Percentiles rank a stretch among this genome's conserved stretches.
phyloP scores from a whole-genome alignment of 139 green algal genomes.

The Raphidocelis subcapitata region DNA sequence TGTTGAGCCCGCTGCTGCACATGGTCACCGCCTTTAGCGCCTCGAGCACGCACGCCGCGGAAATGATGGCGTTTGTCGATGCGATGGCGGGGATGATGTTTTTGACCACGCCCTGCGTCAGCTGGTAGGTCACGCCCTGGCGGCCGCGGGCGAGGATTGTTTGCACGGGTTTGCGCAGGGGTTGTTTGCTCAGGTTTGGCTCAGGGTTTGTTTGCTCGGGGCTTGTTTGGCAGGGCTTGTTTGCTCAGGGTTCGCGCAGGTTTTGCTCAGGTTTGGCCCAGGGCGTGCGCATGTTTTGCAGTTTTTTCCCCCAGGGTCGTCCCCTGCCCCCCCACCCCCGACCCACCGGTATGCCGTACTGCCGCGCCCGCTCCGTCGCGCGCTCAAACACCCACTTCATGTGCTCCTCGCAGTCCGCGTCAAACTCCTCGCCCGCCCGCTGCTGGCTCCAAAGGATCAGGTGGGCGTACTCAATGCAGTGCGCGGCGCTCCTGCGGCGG shows the following conservation, averaged over 20 bases:
- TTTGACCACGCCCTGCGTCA: constrained; percentile 96
- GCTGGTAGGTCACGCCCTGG: constrained; percentile 83
- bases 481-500: constrained; percentile 81
- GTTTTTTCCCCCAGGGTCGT: too few species aligned
- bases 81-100: constrained; percentile 99
- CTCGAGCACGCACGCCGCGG: constrained; percentile 90
- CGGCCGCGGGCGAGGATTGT: too few species aligned
- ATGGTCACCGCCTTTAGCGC: constrained; percentile 95
- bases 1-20: constrained; percentile 82
- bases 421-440: constrained; percentile 83
- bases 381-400: constrained; percentile 94
- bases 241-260: too few species aligned
- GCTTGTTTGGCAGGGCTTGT: too few species aligned
- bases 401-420: constrained; percentile 94
- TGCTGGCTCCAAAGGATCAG: constrained; percentile 92
- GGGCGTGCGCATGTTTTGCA: too few species aligned
- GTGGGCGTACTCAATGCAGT: constrained; percentile 99
- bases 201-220: too few species aligned
- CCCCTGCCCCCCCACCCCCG: not conserved
- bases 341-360: constrained; percentile 88
- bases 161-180: too few species aligned
- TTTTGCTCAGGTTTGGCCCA: too few species aligned
- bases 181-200: too few species aligned
- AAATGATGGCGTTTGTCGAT: constrained; percentile 97
- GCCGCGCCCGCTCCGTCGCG: constrained; percentile 69